phyloP scores from a whole-genome alignment of 768 basidiomycete genomes.

The Suillus occidentalis region DNA sequence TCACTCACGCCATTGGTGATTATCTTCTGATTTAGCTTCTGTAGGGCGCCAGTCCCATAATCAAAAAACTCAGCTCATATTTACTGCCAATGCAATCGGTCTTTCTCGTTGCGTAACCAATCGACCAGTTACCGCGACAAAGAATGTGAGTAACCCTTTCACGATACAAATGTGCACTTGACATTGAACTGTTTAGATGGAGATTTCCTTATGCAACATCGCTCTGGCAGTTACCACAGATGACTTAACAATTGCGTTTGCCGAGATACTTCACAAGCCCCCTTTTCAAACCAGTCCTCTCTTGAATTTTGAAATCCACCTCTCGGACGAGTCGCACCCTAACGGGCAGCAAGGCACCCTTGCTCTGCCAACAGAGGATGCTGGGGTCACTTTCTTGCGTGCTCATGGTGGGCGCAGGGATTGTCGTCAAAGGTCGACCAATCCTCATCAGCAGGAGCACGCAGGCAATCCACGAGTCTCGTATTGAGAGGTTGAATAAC shows the following conservation, averaged over 20 bases:
- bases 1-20: background rate
- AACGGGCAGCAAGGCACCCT: slow-evolving; percentile 33
- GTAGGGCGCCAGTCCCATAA: background rate
- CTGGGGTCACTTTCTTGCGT: slow-evolving; percentile 25
- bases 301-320: slow-evolving; percentile 34
- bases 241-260: slow-evolving; percentile 35
- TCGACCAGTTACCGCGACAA: background rate
- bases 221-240: slow-evolving; percentile 26
- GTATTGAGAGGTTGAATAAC: slow-evolving; percentile 24
- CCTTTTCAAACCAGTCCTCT: slow-evolving; percentile 30
- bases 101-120: background rate
- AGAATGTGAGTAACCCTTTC: background rate
- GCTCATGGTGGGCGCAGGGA: slow-evolving; percentile 23
- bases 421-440: slow-evolving; percentile 25
- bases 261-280: slow-evolving; percentile 31
- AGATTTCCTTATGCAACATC: slow-evolving; percentile 36
- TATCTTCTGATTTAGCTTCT: background rate
- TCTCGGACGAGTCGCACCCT: background rate
- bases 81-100: background rate
- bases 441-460: slow-evolving; percentile 24
- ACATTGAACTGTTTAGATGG: slow-evolving; percentile 24
- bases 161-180: background rate
- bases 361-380: slow-evolving; percentile 25
- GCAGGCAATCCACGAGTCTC: slow-evolving; percentile 18
- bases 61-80: background rate